A percentile compares a stretch with the other conserved stretches of the same genome.
Evolutionary conservation across 148 eudicot species (phyloP).

Genomic region (Rhododendron simsii): DNA sequence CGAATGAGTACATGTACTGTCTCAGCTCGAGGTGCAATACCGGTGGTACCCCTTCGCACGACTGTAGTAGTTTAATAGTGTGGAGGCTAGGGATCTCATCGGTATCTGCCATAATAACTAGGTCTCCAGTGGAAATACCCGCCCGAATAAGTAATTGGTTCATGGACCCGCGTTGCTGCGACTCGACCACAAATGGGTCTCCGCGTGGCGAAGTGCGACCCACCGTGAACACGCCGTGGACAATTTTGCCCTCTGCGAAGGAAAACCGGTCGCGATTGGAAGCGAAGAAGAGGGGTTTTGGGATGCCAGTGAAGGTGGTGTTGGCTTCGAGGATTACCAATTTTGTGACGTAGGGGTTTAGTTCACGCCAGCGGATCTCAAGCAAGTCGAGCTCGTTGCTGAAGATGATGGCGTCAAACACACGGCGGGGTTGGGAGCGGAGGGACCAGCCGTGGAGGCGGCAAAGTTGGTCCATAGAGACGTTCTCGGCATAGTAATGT

Average conservation of each 20-base stretch:
- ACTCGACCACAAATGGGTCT: conserved; percentile 63
- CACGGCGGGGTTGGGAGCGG: conserved; percentile 62
- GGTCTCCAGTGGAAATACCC: conserved; percentile 62
- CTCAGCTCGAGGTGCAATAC: conserved; percentile 66
- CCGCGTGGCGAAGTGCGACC: conserved; percentile 29
- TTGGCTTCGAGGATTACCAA: conserved; percentile 75
- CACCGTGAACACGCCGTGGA: conserved; percentile 43
- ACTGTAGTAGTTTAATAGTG: conserved; percentile 68
- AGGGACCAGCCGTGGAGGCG: conserved; percentile 78
- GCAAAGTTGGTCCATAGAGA: conserved; percentile 68
- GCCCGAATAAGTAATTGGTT: conserved; percentile 47
- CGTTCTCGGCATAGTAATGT: conserved; percentile 84
- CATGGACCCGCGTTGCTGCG: conserved; percentile 61
- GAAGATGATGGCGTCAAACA: conserved; percentile 76
- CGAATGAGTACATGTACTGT: conserved; percentile 84
- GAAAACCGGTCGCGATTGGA: conserved; percentile 45
- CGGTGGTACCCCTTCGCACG: conserved; percentile 73
- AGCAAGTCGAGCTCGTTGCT: conserved; percentile 85
- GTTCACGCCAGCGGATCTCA: conserved; percentile 82
- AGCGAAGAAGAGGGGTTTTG: conserved; percentile 66
- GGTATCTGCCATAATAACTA: conserved; percentile 71
- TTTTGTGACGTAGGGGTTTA: conserved; percentile 65
- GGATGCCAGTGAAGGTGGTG: conserved; percentile 81
- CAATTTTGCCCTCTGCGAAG: conserved; percentile 58
- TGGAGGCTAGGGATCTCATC: conserved; percentile 90